Evolutionary conservation across 2,329 filamentous ascomycete genomes (phyloP), one percentile per base, ranked within the genome.

Genomic region (Orbilia javanica): DNA sequence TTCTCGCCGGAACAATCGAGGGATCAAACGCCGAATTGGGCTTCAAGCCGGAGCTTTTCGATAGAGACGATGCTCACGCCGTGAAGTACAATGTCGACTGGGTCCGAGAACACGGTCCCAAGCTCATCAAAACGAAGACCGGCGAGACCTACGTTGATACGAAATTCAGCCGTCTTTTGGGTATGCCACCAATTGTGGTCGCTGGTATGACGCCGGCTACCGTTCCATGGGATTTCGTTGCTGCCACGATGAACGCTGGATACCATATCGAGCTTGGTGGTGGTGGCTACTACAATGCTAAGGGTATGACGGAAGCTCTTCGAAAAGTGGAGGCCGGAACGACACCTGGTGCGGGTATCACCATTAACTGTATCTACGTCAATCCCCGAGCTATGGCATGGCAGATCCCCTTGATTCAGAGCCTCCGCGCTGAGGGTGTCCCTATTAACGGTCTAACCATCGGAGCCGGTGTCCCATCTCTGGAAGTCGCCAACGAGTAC

Each of bases 1-100:
- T 99, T 80, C 88, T 99, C 74, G 96, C 94, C 50, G 96, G 96
- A 80, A 89, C 93, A n/a, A 92, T 99, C 82, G 93, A 95, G 82
- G 95, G 95, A 64, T 94, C 94, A 20, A 92, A 96, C 76, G 88
- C 89, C 34, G 96, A 98, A 84, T 92, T 99, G 79, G 96, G 96
- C 69, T 99, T 97, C 88, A 99, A 99, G 88, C 92, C 95, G 1
- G 96, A 99, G 85, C 88, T 99, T 64, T 99, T 99, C 82, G 95
- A 99, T 83, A 92, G 96, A 72, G 96, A 99, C 83, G 93, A 94
- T 82, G 93, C 97, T 83, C 90, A 97, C 82, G 94, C 96, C 4
- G 92, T 99, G 82, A 96, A 94, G 84, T 98, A 94, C 84, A 95
- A 96, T 60, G 91, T 94, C 31, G 93, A 99, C 85, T 99, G 96